Base-by-base conservation (phyloP, 2,329 filamentous ascomycete genomes). In the Raffaelea ambrosiae region DNA sequence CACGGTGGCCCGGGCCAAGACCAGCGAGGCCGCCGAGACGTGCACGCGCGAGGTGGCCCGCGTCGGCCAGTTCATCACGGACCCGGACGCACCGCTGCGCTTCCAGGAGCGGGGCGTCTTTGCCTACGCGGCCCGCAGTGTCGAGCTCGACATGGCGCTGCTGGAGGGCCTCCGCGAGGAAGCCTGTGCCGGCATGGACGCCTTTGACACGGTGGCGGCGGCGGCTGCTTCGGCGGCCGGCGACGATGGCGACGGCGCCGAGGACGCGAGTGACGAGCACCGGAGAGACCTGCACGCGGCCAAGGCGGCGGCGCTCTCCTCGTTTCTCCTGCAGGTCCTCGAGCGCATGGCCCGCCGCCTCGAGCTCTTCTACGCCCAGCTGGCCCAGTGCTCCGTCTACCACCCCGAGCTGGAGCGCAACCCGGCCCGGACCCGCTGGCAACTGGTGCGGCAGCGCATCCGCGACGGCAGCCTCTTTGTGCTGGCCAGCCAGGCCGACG, bases 161-260 rank as follows among this genome's bases (percentile, higher is more conserved):
- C 65, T 78, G 3, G 73, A 78, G 51, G 69, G 74, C 47, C 68
- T 77, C 2, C 67, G 74, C 7, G 68, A 72, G 43, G 74, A 77
- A 52, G 71, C 69, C 0, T 76, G 73, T 45, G 63, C 63, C 20
- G 75, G 74, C 9, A 78, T 78, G 72, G 73, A 78, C 50, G 74
- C 74, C 1, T 75, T 75, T 22, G 71, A 70, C 40, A 66, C 63
- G 20, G 62, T 77, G 23, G 67, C 68, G 53, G 33, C 21, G 3
- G 0, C 64, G 69, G 21, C 63, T 67, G 2, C 11, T n/a, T n/a
- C n/a, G n/a, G n/a, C n/a, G n/a, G n/a, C n/a, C 9, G 5, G 22
- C 11, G 19, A 39, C 5, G 44, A 29, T 4, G 19, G 19, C 4
- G 31, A 41, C 16, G 31, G 5, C 40, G 29, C 20, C 40, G 39